These are phyloP conservation scores for Circinella umbellata DNA, from an alignment of 371 early-diverging fungal species.

Conservation along the genomic window DNA sequence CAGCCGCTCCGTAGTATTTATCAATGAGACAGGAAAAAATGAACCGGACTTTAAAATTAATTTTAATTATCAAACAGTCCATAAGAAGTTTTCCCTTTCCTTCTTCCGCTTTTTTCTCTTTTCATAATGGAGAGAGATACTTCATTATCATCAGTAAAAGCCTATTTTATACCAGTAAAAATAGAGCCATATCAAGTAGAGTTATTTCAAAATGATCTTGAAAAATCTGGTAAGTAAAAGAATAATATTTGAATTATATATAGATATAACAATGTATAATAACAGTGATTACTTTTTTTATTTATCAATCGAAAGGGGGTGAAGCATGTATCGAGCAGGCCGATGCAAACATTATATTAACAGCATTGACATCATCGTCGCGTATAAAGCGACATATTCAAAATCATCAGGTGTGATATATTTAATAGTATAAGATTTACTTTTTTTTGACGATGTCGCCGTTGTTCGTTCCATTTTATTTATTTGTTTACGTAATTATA, in stretches of 20 bases:
- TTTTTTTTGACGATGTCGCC: too few relatives aligned
- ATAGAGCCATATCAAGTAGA: slow-evolving; percentile 16
- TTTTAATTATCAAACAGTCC: too few relatives aligned
- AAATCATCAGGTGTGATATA: slow-evolving; percentile 22
- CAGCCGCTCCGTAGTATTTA: too few relatives aligned
- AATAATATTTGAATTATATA: neutral
- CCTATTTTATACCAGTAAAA: slow-evolving; percentile 31
- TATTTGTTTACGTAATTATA: too few relatives aligned
- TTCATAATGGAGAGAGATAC: neutral
- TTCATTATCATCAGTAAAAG: slow-evolving; percentile 15
- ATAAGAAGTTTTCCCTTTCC: neutral
- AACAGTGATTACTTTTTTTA: neutral
- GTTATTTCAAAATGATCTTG: slow-evolving; percentile 12
- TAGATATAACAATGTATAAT: too few relatives aligned
- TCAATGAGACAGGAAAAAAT: too few relatives aligned
- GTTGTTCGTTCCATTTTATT: too few relatives aligned
- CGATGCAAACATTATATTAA: slow-evolving; percentile 34
- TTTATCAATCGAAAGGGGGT: slow-evolving; percentile 24
- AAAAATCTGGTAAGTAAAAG: slow-evolving; percentile 24
- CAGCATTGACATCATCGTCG: slow-evolving; percentile 34
- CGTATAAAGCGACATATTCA: slow-evolving; percentile 34
- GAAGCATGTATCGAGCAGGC: slow-evolving; percentile 18
- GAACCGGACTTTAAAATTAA: neutral
- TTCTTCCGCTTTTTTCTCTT: neutral
- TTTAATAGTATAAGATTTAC: too few relatives aligned